Conservation (phyloP, 2,329 filamentous ascomycete species). For the Penicillium paneum region DNA sequence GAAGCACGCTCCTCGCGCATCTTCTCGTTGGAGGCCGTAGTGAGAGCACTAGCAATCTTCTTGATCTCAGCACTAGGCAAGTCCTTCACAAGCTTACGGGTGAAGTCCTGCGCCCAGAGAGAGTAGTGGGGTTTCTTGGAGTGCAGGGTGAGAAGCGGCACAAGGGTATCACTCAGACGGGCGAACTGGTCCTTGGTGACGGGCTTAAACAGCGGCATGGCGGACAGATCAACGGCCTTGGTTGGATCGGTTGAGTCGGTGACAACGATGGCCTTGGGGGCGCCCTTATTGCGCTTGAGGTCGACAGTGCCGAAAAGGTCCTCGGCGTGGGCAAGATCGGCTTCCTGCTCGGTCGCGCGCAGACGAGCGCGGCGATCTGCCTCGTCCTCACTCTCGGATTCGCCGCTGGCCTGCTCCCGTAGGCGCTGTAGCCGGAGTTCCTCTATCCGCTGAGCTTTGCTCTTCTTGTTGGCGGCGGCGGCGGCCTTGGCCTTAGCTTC, state of each 20-base stretch:
- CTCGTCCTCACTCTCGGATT: slow-evolving; percentile 65
- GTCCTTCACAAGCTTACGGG: slow-evolving; percentile 81
- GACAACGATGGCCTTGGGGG: slow-evolving; percentile 61
- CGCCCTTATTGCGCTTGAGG: slow-evolving; percentile 64
- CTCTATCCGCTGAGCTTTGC: slow-evolving; percentile 79
- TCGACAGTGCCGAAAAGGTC: slow-evolving; percentile 80
- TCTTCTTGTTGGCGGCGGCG: slow-evolving; percentile 86
- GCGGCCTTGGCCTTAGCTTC: slow-evolving; percentile 88
- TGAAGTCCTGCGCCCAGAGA: slow-evolving; percentile 86
- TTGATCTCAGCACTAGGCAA: slow-evolving; percentile 92
- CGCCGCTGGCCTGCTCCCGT: slow-evolving; percentile 56
- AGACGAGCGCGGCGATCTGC: slow-evolving; percentile 71
- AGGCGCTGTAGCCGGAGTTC: slow-evolving; percentile 67
- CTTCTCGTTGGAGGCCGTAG: slow-evolving; percentile 93
- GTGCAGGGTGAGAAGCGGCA: slow-evolving; percentile 71
- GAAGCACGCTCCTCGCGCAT: slow-evolving; percentile 96
- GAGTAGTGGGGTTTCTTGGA: slow-evolving; percentile 86
- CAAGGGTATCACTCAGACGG: slow-evolving; percentile 71
- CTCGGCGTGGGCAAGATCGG: slow-evolving; percentile 83
- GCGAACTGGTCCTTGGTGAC: slow-evolving; percentile 82
- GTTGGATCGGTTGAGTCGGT: slow-evolving; percentile 70
- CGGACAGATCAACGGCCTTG: slow-evolving; percentile 74
- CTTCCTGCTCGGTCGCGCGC: slow-evolving; percentile 75
- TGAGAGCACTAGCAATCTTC: slow-evolving; percentile 84
- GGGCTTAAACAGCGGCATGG: slow-evolving; percentile 83